Conservation (phyloP, 148 eudicot species). For the Limonium bicolor region DNA sequence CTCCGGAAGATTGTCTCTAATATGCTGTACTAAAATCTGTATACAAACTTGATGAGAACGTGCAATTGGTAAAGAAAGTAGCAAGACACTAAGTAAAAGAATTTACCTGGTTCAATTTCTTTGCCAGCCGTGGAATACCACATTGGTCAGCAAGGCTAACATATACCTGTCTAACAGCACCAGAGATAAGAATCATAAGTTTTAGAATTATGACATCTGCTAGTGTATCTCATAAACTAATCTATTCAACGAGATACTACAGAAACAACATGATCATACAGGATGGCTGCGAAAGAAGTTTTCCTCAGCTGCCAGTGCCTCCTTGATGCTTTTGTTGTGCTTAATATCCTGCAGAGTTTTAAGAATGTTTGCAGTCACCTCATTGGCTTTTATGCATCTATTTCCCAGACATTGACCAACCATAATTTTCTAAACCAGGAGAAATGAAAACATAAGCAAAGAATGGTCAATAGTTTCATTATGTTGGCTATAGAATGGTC, state of each 20-base stretch:
- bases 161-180: constrained; percentile 41
- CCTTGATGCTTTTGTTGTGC: constrained; percentile 61
- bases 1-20: constrained; percentile 73
- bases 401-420: too few relatives aligned
- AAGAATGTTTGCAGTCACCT: too few relatives aligned
- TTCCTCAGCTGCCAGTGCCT: constrained; percentile 91
- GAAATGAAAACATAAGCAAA: too few relatives aligned
- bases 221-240: background rate
- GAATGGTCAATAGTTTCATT: too few relatives aligned
- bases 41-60: constrained; percentile 1
- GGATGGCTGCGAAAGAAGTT: constrained; percentile 85
- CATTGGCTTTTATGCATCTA: too few relatives aligned
- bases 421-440: too few relatives aligned
- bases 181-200: background rate
- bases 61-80: constrained; percentile 1
- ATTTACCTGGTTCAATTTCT: constrained; percentile 86
- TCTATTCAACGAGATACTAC: background rate
- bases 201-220: background rate
- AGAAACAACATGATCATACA: constrained; percentile 26
- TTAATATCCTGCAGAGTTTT: constrained; percentile 81
- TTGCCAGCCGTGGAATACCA: constrained; percentile 83
- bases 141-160: constrained; percentile 70
- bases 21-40: constrained; percentile 88
- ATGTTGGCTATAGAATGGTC: too few relatives aligned
- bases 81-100: constrained; percentile 4